These are phyloP conservation scores for Aspergillus asperescens DNA, from an alignment of 495 filamentous ascomycete genomes.

Conservation along the genomic window DNA sequence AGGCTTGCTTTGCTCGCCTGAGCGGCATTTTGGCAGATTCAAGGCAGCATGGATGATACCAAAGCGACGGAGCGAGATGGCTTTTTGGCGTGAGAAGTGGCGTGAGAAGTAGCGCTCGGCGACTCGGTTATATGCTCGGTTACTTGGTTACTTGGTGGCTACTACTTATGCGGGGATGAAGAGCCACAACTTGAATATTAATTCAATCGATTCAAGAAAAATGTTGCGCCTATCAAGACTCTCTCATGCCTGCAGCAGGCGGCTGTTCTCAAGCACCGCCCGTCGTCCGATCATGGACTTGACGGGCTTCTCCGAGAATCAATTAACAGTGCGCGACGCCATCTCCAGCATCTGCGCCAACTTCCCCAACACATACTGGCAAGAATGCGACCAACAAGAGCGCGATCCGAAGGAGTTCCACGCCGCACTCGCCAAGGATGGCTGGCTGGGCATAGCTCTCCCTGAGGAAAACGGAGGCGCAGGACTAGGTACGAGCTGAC, in stretches of 20 bases:
- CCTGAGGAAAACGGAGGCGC: slow-evolving; percentile 67
- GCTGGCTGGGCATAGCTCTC: slow-evolving; percentile 79
- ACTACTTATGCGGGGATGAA: neutral
- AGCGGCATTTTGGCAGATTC: slow-evolving; percentile 2
- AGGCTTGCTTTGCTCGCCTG: slow-evolving; percentile 39
- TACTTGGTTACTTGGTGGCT: neutral
- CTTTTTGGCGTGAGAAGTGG: neutral
- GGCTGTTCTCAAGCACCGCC: slow-evolving; percentile 29
- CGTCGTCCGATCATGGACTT: slow-evolving; percentile 57
- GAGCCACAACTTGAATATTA: too few species aligned
- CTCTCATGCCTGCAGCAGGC: neutral
- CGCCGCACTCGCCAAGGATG: slow-evolving; percentile 66
- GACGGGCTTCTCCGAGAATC: slow-evolving; percentile 64
- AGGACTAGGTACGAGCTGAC: slow-evolving; percentile 68
- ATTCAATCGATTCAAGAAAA: too few species aligned
- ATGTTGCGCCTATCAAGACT: slow-evolving; percentile 8
- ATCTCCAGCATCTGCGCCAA: slow-evolving; percentile 61
- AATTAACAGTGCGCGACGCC: slow-evolving; percentile 66
- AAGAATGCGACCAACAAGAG: slow-evolving; percentile 59
- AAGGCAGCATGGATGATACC: neutral
- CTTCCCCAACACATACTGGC: slow-evolving; percentile 65
- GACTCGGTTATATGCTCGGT: slow-evolving; percentile 10
- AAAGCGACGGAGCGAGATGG: neutral
- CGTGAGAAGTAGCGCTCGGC: neutral
- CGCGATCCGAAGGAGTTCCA: slow-evolving; percentile 70